Conservation (phyloP, 108 stramenopile genomes). For the Skeletonema potamos region DNA sequence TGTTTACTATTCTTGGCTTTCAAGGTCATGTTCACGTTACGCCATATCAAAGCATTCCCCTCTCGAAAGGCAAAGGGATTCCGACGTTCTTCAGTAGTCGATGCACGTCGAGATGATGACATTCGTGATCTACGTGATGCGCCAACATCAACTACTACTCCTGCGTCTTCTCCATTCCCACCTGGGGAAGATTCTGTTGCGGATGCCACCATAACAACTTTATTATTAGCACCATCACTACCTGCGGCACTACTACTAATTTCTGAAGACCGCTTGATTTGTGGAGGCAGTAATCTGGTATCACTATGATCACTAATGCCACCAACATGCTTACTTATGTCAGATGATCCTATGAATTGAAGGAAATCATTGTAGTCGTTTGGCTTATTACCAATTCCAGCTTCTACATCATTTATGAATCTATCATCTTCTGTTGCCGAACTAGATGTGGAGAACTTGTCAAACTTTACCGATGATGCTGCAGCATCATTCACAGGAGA, state of each 20-base stretch:
- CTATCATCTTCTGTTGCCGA: neutral
- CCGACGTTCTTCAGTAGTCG: slow-evolving; percentile 27
- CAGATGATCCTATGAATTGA: neutral
- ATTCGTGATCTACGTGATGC: neutral
- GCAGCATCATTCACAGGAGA: neutral
- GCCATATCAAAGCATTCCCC: slow-evolving; percentile 66
- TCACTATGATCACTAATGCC: neutral
- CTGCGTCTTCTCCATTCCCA: neutral
- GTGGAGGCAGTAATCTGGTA: neutral
- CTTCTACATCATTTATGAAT: neutral
- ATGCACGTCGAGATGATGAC: slow-evolving; percentile 16
- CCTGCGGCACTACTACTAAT: neutral
- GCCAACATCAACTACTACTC: no score
- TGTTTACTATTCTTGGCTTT: slow-evolving; percentile 17
- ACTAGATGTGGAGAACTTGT: neutral
- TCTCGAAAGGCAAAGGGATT: slow-evolving; percentile 71
- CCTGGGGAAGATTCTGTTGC: neutral
- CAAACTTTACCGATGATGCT: neutral
- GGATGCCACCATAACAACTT: neutral
- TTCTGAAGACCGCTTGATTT: neutral
- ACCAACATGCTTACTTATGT: neutral
- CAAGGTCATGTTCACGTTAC: slow-evolving; percentile 71
- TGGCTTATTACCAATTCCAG: neutral
- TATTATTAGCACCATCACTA: no score
- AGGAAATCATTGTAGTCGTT: neutral